Base-by-base conservation (phyloP, 768 basidiomycete genomes). In the Auricularia cornea region DNA sequence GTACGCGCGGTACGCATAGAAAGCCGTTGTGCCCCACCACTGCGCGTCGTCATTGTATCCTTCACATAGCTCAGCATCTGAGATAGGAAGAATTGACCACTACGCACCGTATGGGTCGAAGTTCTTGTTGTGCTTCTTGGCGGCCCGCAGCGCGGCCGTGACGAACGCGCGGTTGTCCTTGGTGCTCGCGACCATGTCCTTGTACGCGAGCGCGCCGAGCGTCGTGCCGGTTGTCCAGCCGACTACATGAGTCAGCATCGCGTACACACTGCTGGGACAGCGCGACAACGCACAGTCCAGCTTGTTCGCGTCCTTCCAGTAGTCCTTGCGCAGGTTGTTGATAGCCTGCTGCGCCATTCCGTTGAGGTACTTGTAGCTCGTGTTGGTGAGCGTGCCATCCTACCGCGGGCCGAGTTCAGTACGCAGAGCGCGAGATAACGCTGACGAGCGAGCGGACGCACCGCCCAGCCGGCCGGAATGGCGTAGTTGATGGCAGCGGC, bases 1-100 rank as follows among this genome's bases (percentile, higher is more conserved):
- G 61, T 83, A 84, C 3, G 79, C 79, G 60, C 79, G 75, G 66
- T 80, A 79, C 5, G 76, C 81, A 60, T 83, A 82, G 48, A 80
- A 68, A 0, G 81, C 79, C 20, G 81, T 78, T 62, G 76, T 78
- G 3, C 80, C 83, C 83, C 83, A 83, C 83, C 82, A 84, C 64
- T n/a, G 16, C 28, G 28, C 30, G 54, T 57, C 54, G 54, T 57
- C 54, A 31, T 57, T 57, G 30, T 57, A 57, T 16, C 54, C 54
- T 57, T 6, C 44, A 18, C 6, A 20, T 18, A 52, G 29, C 28
- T 29, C 54, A 26, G 26, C 12, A 16, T 10, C 29, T 2, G 28
- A 16, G 29, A 16, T 30, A 8, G 12, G 8, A 52, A 20, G 28
- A 10, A 57, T 11, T n/a, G 14, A 10, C 26, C 23, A 8, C 8